A percentile compares a stretch with the other conserved stretches of the same genome.
Evolutionary conservation across 2,329 filamentous ascomycete species (phyloP).

Genomic region (Colletotrichum spinosum): DNA sequence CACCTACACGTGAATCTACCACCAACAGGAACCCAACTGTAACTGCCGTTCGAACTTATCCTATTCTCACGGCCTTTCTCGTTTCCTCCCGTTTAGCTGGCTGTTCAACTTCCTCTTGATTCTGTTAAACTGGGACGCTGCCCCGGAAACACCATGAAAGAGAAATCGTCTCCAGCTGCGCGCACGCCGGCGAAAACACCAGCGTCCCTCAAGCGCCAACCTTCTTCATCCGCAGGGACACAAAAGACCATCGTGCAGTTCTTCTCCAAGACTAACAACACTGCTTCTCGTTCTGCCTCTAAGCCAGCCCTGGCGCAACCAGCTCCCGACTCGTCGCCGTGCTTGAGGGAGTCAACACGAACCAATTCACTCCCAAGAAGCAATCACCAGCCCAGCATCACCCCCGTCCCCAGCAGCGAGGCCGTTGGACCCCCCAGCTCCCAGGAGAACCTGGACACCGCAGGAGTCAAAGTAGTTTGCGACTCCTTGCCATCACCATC

Average conservation of each 20-base stretch:
- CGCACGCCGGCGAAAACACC: conserved; percentile 51
- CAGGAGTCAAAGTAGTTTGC: conserved; percentile 62
- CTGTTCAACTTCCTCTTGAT: too few relatives aligned
- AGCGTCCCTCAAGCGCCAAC: conserved; percentile 40
- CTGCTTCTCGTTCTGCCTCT: conserved; percentile 47
- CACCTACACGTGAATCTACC: too few relatives aligned
- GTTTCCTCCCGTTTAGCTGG: too few relatives aligned
- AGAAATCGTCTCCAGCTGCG: conserved; percentile 41
- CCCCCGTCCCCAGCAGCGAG: conserved; percentile 86
- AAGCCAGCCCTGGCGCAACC: conserved; percentile 43
- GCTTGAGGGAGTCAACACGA: conserved; percentile 57
- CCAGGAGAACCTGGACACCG: conserved; percentile 69
- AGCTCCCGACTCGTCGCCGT: conserved; percentile 48
- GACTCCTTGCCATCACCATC: conserved; percentile 58
- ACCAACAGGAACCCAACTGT: too few relatives aligned
- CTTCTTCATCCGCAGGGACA: conserved; percentile 44
- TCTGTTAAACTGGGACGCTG: too few relatives aligned
- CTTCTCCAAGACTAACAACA: conserved; percentile 54
- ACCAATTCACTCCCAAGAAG: conserved; percentile 55
- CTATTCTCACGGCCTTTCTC: too few relatives aligned
- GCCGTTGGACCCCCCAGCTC: conserved; percentile 74
- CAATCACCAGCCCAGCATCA: conserved; percentile 62
- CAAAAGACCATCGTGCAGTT: conserved; percentile 58
- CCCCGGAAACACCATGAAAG: conserved; percentile 21
- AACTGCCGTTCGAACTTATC: too few relatives aligned